Percentiles rank a stretch among this genome's conserved stretches.
These are phyloP conservation scores for Tolypocladium endophyticum DNA, from an alignment of 2,329 filamentous ascomycete genomes.

Conservation along the genomic window DNA sequence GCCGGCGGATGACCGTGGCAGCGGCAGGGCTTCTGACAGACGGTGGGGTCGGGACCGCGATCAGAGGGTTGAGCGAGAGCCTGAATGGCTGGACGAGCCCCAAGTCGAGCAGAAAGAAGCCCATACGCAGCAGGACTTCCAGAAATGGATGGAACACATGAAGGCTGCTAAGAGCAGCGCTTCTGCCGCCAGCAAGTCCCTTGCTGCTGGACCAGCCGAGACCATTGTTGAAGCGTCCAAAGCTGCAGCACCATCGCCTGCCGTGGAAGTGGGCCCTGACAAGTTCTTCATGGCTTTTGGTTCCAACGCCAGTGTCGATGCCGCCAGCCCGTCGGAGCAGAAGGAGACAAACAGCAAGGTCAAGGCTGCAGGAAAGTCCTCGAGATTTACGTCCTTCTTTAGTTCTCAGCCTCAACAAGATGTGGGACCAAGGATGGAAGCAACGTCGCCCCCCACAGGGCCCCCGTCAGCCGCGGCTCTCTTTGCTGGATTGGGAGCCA, in stretches of 20 bases:
- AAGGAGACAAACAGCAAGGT: constrained; percentile 32
- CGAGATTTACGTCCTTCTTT: constrained; percentile 79
- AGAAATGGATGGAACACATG: constrained; percentile 90
- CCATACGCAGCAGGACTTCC: constrained; percentile 83
- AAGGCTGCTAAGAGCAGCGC: constrained; percentile 48
- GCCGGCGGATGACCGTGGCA: constrained; percentile 46
- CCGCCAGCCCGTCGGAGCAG: constrained; percentile 41
- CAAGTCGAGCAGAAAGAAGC: constrained; percentile 57
- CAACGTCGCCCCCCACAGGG: constrained; percentile 30
- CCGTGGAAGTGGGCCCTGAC: constrained; percentile 59
- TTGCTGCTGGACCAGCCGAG: constrained; percentile 20
- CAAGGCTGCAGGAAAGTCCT: constrained; percentile 56
- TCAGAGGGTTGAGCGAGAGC: constrained; percentile 62
- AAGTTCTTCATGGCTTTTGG: constrained; percentile 62
- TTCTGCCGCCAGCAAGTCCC: constrained; percentile 22
- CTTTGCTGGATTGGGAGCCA: not conserved
- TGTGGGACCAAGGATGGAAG: constrained; percentile 36
- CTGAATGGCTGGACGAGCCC: constrained; percentile 80
- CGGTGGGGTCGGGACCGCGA: constrained; percentile 49
- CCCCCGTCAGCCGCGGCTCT: constrained; percentile 8
- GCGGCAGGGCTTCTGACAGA: constrained; percentile 33
- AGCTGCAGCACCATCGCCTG: constrained; percentile 46
- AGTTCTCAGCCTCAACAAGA: constrained; percentile 36
- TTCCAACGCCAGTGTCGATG: constrained; percentile 28
- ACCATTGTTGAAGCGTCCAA: constrained; percentile 35